phyloP scores from a whole-genome alignment of 2,329 filamentous ascomycete genomes.

The Fonsecaea multimorphosa region DNA sequence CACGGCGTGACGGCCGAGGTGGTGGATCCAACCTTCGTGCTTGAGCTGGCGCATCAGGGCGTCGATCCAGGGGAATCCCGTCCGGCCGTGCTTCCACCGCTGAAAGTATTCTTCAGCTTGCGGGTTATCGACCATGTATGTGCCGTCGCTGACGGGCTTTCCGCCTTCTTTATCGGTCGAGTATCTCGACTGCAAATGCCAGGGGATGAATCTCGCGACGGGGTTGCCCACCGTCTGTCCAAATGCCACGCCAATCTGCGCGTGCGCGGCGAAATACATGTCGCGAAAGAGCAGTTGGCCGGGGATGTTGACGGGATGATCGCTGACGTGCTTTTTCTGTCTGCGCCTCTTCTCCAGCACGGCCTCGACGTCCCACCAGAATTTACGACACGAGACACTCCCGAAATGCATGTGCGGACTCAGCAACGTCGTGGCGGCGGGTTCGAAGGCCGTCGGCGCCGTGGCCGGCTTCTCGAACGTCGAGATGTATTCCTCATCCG shows the following conservation, averaged over 20 bases:
- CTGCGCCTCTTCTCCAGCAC: constrained; percentile 64
- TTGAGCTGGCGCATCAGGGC: constrained; percentile 77
- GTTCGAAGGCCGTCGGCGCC: constrained; percentile 74
- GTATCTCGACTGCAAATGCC: constrained; percentile 72
- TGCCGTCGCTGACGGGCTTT: constrained; percentile 59
- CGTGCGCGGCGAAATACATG: constrained; percentile 83
- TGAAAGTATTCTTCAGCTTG: constrained; percentile 69
- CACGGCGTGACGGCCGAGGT: constrained; percentile 76
- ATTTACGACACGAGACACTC: constrained; percentile 70
- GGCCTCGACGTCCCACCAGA: constrained; percentile 74
- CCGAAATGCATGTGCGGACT: constrained; percentile 79
- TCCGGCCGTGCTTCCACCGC: constrained; percentile 71
- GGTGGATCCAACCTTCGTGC: constrained; percentile 78
- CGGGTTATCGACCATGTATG: constrained; percentile 67
- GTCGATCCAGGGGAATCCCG: constrained; percentile 82
- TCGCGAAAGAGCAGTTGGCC: constrained; percentile 79
- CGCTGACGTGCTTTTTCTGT: constrained; percentile 59
- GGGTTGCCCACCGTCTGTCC: constrained; percentile 69
- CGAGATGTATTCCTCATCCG: constrained; percentile 69
- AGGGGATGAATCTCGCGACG: constrained; percentile 75
- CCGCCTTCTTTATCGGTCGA: constrained; percentile 43
- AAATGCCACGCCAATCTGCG: constrained; percentile 68
- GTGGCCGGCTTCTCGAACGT: constrained; percentile 79
- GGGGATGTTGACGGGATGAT: constrained; percentile 70
- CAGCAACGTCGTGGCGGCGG: constrained; percentile 74